Evolutionary conservation across 345 rosid genomes (phyloP), one percentile per base, ranked within the genome.

Genomic region (Rhodomyrtus tomentosa): DNA sequence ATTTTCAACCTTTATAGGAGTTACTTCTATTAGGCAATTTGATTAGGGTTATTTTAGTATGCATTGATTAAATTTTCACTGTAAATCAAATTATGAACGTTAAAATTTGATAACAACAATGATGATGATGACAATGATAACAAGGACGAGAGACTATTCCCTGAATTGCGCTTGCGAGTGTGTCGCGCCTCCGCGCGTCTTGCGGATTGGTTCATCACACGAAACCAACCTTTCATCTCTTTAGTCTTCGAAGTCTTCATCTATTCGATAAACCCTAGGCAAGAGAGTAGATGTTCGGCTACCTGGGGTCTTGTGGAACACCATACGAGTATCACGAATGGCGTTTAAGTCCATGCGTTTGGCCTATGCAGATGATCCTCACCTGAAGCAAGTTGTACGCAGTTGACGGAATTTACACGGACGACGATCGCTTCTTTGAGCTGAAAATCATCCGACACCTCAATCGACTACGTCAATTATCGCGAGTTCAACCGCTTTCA

Each of bases 321-420:
- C 45, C 13, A 12, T 4, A 68, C 45, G 8, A 68, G 12, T 32
- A 12, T 9, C 76, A 18, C 4, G 6, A 62, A 32, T 8, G 42
- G 52, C 15, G 1, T 29, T 29, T 7, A 5, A 9, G 40, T 29
- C 40, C 40, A 29, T 29, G 42, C 74, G 18, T 32, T 0, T 32
- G 22, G 38, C 76, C 40, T 10, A 15, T 4, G 21, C 8, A 1
- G 5, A 10, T 10, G 1, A 68, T 22, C 24, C 6, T 36, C 12
- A 9, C 15, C 22, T 18, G 36, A 68, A 18, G 45, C 6, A 0
- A 2, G 10, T 32, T 32, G 21, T 11, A 62, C 6, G 4, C 45
- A 2, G 1, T 32, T 2, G 24, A 68, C 45, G 0, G 5, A 68
- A 36, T 36, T 1, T 32, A 1, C 18, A 16, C 13, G 2, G 3